Percentiles rank a stretch among this genome's conserved stretches.
Conservation (phyloP, 352 stramenopile genomes). For the Peronospora destructor region DNA sequence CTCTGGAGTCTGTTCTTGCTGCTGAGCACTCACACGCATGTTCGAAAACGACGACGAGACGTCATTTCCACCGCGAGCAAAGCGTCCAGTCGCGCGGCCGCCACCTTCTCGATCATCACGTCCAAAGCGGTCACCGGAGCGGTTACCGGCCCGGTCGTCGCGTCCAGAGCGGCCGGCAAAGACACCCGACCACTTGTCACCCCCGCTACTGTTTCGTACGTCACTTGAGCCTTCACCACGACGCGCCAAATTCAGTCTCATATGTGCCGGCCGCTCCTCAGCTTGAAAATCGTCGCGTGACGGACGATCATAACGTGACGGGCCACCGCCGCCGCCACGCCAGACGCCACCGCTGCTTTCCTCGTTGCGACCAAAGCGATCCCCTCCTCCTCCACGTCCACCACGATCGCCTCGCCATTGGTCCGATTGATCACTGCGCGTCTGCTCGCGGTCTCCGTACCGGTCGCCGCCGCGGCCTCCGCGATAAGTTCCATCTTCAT, state of each 20-base stretch:
- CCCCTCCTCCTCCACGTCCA: slow-evolving; percentile 16
- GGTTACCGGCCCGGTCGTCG: slow-evolving; percentile 7
- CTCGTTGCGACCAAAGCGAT: slow-evolving; percentile 25
- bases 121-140: slow-evolving; percentile 20
- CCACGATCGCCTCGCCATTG: slow-evolving; percentile 46
- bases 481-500: slow-evolving; percentile 46
- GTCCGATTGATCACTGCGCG: slow-evolving; percentile 42
- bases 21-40: slow-evolving; percentile 33
- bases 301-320: slow-evolving; percentile 66
- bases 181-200: slow-evolving; percentile 50
- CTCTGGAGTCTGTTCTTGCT: slow-evolving; percentile 23
- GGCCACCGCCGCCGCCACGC: slow-evolving; percentile 24
- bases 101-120: slow-evolving; percentile 6
- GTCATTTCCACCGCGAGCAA: slow-evolving; percentile 29
- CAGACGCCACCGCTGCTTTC: slow-evolving; percentile 31
- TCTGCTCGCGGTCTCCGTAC: slow-evolving; percentile 36
- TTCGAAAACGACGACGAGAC: slow-evolving; percentile 37
- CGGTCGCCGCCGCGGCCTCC: slow-evolving; percentile 38
- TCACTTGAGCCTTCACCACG: slow-evolving; percentile 30
- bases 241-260: slow-evolving; percentile 71
- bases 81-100: slow-evolving; percentile 27
- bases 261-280: slow-evolving; percentile 66
- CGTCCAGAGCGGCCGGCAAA: slow-evolving; percentile 27
- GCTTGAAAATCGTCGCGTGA: slow-evolving; percentile 43
- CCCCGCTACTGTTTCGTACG: slow-evolving; percentile 27